Percentiles rank a stretch among this genome's conserved stretches.
Conservation (phyloP, 306 rosid genomes). For the Rosa chinensis region DNA sequence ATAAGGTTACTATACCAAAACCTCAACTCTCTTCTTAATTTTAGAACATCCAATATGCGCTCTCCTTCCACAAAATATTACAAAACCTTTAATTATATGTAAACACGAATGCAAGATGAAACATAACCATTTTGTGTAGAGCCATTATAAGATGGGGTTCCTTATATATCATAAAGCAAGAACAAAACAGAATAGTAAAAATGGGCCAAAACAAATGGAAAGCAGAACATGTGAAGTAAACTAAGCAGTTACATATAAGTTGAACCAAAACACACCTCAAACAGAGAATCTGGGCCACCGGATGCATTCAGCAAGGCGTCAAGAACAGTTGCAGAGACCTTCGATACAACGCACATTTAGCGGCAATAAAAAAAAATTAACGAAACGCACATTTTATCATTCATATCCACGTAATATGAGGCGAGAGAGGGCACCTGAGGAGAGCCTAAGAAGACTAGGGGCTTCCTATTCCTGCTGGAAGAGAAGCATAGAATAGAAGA, state of each 20-base stretch:
- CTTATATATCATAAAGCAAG: background rate
- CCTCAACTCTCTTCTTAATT: too few relatives aligned
- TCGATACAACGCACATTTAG: too few relatives aligned
- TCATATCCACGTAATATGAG: too few relatives aligned
- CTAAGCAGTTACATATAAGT: background rate
- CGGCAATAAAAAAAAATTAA: too few relatives aligned
- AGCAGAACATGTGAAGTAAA: background rate
- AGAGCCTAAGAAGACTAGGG: constrained; percentile 77
- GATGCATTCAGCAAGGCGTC: constrained; percentile 75
- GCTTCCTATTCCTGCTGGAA: constrained; percentile 51
- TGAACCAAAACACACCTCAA: constrained; percentile 42
- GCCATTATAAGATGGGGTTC: background rate
- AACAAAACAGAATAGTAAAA: background rate
- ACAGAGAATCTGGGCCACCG: constrained; percentile 47
- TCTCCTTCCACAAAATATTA: too few relatives aligned
- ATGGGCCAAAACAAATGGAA: background rate
- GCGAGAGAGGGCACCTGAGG: constrained; percentile 41
- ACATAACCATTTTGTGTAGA: background rate
- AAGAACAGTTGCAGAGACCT: constrained; percentile 67
- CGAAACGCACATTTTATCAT: too few relatives aligned
- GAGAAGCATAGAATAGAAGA: constrained; percentile 25
- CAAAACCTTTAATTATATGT: background rate
- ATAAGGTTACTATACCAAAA: too few relatives aligned
- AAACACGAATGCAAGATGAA: background rate
- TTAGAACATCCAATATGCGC: too few relatives aligned